phyloP scores from a whole-genome alignment of 495 filamentous ascomycete species.

The Aspergillus haitiensis region DNA sequence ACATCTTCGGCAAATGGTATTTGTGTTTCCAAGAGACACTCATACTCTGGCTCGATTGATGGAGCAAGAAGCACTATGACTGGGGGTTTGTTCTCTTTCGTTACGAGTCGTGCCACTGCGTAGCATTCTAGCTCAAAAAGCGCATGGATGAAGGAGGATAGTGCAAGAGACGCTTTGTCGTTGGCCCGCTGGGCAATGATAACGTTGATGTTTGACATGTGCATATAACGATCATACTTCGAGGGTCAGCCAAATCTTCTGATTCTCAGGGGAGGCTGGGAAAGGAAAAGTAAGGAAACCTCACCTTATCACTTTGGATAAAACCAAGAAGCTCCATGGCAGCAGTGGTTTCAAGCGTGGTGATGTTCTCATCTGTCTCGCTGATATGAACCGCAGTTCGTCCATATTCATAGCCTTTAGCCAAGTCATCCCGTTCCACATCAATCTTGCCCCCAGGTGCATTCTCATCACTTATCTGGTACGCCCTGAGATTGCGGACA shows the following conservation, averaged over 20 bases:
- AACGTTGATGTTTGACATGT: slow-evolving; percentile 73
- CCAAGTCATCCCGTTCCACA: slow-evolving; percentile 78
- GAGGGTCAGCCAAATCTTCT: slow-evolving; percentile 17
- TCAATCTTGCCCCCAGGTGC: slow-evolving; percentile 80
- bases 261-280: no score
- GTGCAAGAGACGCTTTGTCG: slow-evolving; percentile 70
- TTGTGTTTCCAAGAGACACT: slow-evolving; percentile 87
- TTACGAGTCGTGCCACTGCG: slow-evolving; percentile 81
- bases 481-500: slow-evolving; percentile 72
- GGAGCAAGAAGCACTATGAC: slow-evolving; percentile 79
- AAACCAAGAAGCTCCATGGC: slow-evolving; percentile 85
- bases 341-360: slow-evolving; percentile 72
- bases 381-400: slow-evolving; percentile 87
- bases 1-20: slow-evolving; percentile 95
- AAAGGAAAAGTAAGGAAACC: slow-evolving; percentile 3
- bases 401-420: slow-evolving; percentile 93
- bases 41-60: slow-evolving; percentile 75
- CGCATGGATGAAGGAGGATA: slow-evolving; percentile 88
- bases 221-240: slow-evolving; percentile 82
- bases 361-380: slow-evolving; percentile 77
- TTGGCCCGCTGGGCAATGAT: slow-evolving; percentile 74
- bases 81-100: slow-evolving; percentile 76
- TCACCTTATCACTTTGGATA: slow-evolving; percentile 69
- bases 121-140: slow-evolving; percentile 84
- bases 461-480: slow-evolving; percentile 73